Conservation (phyloP, 352 stramenopile genomes). For the Globisporangium iwayamae region DNA sequence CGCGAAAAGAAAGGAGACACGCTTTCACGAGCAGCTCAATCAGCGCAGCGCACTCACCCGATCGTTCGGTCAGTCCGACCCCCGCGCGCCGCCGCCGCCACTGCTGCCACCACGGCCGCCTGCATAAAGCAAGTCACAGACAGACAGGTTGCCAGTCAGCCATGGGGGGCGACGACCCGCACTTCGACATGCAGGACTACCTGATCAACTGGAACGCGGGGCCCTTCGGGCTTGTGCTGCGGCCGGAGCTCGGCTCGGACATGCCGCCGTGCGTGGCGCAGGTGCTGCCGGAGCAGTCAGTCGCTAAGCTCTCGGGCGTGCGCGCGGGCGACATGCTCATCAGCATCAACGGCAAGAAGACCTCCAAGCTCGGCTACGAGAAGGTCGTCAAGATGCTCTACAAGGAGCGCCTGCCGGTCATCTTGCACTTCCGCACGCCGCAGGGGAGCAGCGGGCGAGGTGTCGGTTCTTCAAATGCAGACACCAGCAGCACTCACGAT, state of each 20-base stretch:
- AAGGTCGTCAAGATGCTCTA: conserved; percentile 79
- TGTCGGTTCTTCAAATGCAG: conserved; percentile 2
- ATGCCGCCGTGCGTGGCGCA: conserved; percentile 77
- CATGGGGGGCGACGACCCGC: conserved; percentile 15
- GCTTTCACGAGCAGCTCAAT: too few relatives aligned
- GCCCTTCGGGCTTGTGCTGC: conserved; percentile 70
- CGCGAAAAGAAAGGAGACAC: too few relatives aligned
- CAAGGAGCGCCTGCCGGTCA: conserved; percentile 67
- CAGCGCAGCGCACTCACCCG: too few relatives aligned
- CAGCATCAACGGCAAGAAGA: conserved; percentile 77
- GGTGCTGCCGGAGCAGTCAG: conserved; percentile 65
- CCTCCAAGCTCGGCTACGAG: conserved; percentile 67
- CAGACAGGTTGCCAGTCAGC: not conserved
- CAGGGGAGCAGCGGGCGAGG: conserved; percentile 14
- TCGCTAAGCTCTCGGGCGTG: conserved; percentile 70
- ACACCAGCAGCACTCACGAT: conserved; percentile 17
- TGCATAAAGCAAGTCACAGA: too few relatives aligned
- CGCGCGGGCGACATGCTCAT: conserved; percentile 67
- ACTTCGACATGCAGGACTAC: conserved; percentile 62
- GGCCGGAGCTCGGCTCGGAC: conserved; percentile 61
- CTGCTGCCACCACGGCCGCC: too few relatives aligned
- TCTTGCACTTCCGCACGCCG: conserved; percentile 73
- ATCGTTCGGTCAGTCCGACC: too few relatives aligned
- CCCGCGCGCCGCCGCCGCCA: too few relatives aligned
- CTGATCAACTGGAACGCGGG: conserved; percentile 85